Conservation (phyloP, 495 filamentous ascomycete species). For the Barbatosphaeria neglecta region DNA sequence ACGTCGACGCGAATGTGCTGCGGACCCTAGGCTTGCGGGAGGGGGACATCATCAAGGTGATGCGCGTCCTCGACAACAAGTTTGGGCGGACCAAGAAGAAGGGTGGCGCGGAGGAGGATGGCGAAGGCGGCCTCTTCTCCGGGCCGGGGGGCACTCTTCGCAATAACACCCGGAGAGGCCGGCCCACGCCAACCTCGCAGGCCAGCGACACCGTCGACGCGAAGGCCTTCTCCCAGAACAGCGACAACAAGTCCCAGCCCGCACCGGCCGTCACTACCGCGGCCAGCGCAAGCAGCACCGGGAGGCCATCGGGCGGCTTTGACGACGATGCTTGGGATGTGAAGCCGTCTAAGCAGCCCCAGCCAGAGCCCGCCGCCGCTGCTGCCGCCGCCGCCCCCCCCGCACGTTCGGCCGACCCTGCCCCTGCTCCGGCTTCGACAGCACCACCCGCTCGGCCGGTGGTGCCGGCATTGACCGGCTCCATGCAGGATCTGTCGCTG, state of each 20-base stretch:
- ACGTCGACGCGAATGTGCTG: constrained; percentile 71
- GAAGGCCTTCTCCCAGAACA: constrained; percentile 61
- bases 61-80: constrained; percentile 77
- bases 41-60: constrained; percentile 90
- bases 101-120: constrained; percentile 51
- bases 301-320: constrained; percentile 56
- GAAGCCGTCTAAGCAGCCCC: constrained; percentile 67
- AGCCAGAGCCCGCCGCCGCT: constrained; percentile 21
- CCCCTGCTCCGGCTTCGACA: constrained; percentile 29
- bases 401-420: constrained; percentile 24
- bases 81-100: constrained; percentile 56
- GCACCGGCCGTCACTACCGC: constrained; percentile 27
- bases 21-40: constrained; percentile 84
- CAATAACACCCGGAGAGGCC: constrained; percentile 92
- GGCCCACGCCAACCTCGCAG: constrained; percentile 73
- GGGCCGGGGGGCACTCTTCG: constrained; percentile 77
- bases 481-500: constrained; percentile 69
- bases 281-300: constrained; percentile 26
- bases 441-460: constrained; percentile 8
- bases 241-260: constrained; percentile 31
- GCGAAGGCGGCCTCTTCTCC: constrained; percentile 69
- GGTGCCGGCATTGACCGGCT: constrained; percentile 44
- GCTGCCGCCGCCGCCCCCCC: constrained; percentile 17
- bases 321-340: constrained; percentile 98
- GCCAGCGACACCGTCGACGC: constrained; percentile 78